Conservation (phyloP, 305 asterid genomes). For the Andrographis paniculata region DNA sequence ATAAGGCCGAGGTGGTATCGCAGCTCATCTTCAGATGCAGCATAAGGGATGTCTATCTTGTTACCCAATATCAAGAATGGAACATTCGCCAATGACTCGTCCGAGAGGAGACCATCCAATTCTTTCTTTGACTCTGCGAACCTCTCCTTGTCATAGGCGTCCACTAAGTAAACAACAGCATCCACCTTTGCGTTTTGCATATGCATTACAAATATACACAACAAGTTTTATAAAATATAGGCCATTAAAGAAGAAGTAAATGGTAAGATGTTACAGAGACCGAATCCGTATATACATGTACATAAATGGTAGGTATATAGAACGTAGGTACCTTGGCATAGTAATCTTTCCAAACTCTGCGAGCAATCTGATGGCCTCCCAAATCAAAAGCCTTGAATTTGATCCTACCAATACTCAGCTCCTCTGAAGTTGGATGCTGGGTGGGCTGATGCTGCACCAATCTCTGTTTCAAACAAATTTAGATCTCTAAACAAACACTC, state of each 20-base stretch:
- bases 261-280: no score
- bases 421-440: conserved; percentile 80
- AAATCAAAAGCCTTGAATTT: conserved; percentile 81
- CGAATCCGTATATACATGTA: no score
- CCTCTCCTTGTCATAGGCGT: conserved; percentile 47
- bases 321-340: conserved; percentile 52
- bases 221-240: no score
- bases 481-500: conserved; percentile 5
- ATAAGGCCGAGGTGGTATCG: conserved; percentile 36
- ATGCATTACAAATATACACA: no score
- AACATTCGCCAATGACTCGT: conserved; percentile 36
- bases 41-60: conserved; percentile 41
- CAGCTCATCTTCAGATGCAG: conserved; percentile 46
- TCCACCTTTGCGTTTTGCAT: conserved; percentile 42
- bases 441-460: conserved; percentile 89
- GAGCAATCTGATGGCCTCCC: conserved; percentile 89
- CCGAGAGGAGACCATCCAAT: conserved; percentile 42
- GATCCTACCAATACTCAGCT: conserved; percentile 68
- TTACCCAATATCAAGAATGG: conserved; percentile 47
- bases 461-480: conserved; percentile 37
- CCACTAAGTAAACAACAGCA: conserved; percentile 45
- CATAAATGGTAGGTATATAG: no score
- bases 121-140: conserved; percentile 45
- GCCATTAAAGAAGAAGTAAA: no score
- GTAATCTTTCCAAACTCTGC: conserved; percentile 85